Conservation (phyloP, 2,329 filamentous ascomycete species). For the Paraphoma chrysanthemicola region DNA sequence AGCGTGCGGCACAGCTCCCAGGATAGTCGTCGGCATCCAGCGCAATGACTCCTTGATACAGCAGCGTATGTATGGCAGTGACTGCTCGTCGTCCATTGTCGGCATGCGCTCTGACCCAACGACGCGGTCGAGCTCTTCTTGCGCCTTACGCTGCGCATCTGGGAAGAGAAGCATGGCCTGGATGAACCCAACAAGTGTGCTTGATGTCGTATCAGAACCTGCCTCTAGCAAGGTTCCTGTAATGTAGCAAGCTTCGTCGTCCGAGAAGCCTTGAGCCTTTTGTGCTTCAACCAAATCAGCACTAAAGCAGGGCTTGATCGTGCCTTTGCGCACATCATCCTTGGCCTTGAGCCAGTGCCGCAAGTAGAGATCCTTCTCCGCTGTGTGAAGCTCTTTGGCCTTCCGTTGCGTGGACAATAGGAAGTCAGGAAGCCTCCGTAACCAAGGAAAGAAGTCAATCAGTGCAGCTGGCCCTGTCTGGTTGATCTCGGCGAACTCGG, state of each 20-base stretch:
- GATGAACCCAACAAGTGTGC: background rate
- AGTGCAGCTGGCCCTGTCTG: background rate
- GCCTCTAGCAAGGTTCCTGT: background rate
- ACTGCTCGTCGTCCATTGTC: background rate
- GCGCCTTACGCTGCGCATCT: background rate
- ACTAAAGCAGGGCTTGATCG: background rate
- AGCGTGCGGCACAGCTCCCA: constrained; percentile 11
- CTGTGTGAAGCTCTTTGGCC: background rate
- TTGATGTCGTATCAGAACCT: background rate
- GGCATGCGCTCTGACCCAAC: background rate
- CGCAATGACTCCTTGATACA: constrained; percentile 51
- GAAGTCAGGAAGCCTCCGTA: background rate
- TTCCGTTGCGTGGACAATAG: background rate
- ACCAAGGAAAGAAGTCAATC: background rate
- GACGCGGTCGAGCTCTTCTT: background rate
- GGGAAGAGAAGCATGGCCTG: constrained; percentile 28
- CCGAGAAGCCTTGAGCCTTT: background rate
- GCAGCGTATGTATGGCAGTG: constrained; percentile 17
- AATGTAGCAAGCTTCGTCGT: background rate
- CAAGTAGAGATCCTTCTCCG: background rate
- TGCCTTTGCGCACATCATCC: background rate
- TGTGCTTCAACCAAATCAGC: background rate
- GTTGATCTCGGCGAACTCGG: background rate
- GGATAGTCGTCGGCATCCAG: constrained; percentile 21
- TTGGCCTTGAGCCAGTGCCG: background rate